Evolutionary conservation across 306 rosid species (phyloP).

Genomic region (Fragaria ananassa): DNA sequence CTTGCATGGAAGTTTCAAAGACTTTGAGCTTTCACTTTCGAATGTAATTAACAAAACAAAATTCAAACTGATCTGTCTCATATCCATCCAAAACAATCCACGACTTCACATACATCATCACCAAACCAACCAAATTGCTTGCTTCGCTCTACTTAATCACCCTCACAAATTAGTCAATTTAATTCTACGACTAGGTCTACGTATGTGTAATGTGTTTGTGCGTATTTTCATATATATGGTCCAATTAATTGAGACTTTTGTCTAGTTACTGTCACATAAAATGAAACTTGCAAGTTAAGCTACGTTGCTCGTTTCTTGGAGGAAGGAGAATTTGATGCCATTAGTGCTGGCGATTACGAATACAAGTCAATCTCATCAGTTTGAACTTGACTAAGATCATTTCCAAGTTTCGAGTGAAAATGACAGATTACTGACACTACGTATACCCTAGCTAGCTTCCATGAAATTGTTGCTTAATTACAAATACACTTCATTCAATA

Average conservation of each 20-base stretch:
- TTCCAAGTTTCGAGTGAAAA: background rate
- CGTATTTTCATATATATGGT: background rate
- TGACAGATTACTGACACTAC: background rate
- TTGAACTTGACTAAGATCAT: background rate
- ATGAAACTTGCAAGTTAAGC: slow-evolving; percentile 11
- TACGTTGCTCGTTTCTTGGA: background rate
- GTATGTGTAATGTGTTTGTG: no score
- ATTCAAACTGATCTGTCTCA: no score
- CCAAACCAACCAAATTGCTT: background rate
- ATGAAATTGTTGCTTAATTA: background rate
- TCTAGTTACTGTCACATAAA: background rate
- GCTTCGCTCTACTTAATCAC: background rate
- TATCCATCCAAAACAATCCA: slow-evolving; percentile 3
- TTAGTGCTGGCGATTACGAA: slow-evolving; percentile 16
- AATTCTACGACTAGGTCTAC: background rate
- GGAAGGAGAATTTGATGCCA: slow-evolving; percentile 12
- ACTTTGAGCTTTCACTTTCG: slow-evolving; percentile 18
- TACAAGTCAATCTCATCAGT: slow-evolving; percentile 1
- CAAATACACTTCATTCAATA: no score
- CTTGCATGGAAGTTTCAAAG: slow-evolving; percentile 29
- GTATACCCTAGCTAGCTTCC: background rate
- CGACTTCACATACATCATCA: slow-evolving; percentile 19
- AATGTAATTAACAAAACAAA: background rate
- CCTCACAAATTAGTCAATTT: background rate
- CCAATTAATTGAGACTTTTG: no score